Conservation (phyloP, 371 early-diverging fungal species). For the Circinella umbellata region DNA sequence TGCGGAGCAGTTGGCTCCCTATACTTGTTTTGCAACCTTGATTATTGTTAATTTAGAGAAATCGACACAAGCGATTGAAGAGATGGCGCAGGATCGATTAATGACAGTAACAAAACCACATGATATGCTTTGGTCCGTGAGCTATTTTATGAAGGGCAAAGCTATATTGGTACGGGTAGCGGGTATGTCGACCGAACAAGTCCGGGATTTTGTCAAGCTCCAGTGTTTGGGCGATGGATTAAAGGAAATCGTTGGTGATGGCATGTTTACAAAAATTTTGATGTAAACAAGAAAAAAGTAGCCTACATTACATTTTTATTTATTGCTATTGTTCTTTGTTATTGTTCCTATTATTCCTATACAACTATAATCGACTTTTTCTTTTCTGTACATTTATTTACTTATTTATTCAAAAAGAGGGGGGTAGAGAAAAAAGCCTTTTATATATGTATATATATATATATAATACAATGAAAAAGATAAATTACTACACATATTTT, state of each 20-base stretch:
- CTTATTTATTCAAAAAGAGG: no score
- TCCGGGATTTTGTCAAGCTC: constrained; percentile 49
- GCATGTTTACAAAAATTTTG: constrained; percentile 48
- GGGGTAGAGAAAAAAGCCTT: no score
- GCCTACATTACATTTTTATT: not conserved
- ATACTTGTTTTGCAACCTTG: constrained; percentile 53
- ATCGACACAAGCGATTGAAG: constrained; percentile 19
- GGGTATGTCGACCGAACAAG: constrained; percentile 50
- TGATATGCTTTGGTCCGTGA: constrained; percentile 42
- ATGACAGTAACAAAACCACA: constrained; percentile 28
- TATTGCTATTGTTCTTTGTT: constrained; percentile 8
- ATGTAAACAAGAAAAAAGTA: constrained; percentile 25
- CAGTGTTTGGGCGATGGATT: constrained; percentile 39
- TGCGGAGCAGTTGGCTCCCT: constrained; percentile 40
- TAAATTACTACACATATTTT: no score
- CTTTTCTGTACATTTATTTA: no score
- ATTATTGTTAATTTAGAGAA: constrained; percentile 29
- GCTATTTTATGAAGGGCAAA: constrained; percentile 32
- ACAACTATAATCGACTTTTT: no score
- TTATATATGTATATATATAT: no score
- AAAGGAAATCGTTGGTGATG: constrained; percentile 39
- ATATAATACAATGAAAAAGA: no score
- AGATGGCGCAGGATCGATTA: constrained; percentile 34
- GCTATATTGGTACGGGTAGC: constrained; percentile 49
- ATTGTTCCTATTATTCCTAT: no score